Evolutionary conservation across 495 filamentous ascomycete genomes (phyloP).

Genomic region (Podospora pseudoanserina): DNA sequence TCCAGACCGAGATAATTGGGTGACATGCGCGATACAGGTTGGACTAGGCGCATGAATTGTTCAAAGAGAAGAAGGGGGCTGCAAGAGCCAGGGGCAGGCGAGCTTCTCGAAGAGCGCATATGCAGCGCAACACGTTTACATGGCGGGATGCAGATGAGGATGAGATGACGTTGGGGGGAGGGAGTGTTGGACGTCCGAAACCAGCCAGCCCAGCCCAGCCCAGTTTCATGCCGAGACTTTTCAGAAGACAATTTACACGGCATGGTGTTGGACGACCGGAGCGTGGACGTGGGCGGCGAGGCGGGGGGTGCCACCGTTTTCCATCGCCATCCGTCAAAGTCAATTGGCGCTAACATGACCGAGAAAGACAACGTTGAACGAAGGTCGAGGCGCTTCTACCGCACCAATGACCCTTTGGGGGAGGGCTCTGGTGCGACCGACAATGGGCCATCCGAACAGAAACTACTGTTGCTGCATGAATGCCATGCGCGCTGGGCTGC

Average conservation of each 20-base stretch:
- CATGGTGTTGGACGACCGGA: background rate
- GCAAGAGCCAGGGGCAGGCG: background rate
- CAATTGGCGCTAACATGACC: background rate
- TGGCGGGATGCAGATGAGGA: background rate
- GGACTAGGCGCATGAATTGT: constrained; percentile 3
- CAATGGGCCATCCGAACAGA: background rate
- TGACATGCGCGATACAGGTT: background rate
- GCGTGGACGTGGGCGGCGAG: too few species aligned
- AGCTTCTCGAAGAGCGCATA: constrained; percentile 1
- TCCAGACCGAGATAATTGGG: constrained; percentile 7
- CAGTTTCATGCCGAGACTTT: constrained; percentile 5
- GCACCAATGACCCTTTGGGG: background rate
- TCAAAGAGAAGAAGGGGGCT: background rate
- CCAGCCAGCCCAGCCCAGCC: background rate
- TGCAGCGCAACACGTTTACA: background rate
- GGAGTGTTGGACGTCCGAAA: background rate
- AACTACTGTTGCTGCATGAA: background rate
- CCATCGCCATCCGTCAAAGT: background rate
- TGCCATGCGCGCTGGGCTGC: background rate
- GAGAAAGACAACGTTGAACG: background rate
- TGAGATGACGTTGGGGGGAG: background rate
- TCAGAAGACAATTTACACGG: background rate
- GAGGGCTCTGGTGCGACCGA: background rate
- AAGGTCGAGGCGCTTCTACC: background rate
- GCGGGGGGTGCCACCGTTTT: too few species aligned